A percentile compares a stretch with the other conserved stretches of the same genome.
Conservation (phyloP, 2,329 filamentous ascomycete genomes). For the Acrocalymma vagum region DNA sequence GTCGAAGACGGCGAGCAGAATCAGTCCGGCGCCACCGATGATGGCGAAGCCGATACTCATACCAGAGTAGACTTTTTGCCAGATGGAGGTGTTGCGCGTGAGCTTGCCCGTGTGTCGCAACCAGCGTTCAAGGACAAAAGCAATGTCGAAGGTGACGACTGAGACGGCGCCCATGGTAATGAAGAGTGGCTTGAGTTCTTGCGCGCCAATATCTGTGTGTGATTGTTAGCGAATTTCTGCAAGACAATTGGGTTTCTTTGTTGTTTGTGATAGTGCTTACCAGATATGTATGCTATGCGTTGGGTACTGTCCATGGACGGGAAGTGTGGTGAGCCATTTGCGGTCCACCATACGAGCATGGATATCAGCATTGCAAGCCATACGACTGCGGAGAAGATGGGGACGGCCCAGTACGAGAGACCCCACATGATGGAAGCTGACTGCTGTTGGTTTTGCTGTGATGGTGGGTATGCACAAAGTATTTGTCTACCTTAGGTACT, state of each 20-base stretch:
- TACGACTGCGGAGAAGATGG: conserved; percentile 68
- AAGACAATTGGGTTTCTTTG: too few relatives aligned
- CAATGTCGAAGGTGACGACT: conserved; percentile 80
- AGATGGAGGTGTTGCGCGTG: conserved; percentile 72
- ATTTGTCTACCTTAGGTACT: background rate
- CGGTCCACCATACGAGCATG: conserved; percentile 75
- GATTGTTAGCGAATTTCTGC: conserved; percentile 34
- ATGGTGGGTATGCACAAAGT: background rate
- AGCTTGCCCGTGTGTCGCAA: conserved; percentile 83
- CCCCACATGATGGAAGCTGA: conserved; percentile 35
- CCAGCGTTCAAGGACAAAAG: conserved; percentile 84
- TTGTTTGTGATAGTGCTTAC: conserved; percentile 45
- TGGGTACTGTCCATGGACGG: conserved; percentile 67
- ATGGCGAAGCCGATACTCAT: conserved; percentile 74
- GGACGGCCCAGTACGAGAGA: conserved; percentile 68
- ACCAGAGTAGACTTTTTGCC: conserved; percentile 69
- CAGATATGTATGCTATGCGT: conserved; percentile 75
- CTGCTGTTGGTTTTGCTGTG: background rate
- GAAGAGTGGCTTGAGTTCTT: conserved; percentile 77
- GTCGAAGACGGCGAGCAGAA: conserved; percentile 86
- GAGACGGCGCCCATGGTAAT: conserved; percentile 75
- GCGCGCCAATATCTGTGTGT: conserved; percentile 63
- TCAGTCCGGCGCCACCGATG: conserved; percentile 79
- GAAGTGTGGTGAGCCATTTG: conserved; percentile 66
- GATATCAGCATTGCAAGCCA: conserved; percentile 69